Evolutionary conservation across 176 grass and related monocot genomes (phyloP).

Genomic region (Juncus inflexus): DNA sequence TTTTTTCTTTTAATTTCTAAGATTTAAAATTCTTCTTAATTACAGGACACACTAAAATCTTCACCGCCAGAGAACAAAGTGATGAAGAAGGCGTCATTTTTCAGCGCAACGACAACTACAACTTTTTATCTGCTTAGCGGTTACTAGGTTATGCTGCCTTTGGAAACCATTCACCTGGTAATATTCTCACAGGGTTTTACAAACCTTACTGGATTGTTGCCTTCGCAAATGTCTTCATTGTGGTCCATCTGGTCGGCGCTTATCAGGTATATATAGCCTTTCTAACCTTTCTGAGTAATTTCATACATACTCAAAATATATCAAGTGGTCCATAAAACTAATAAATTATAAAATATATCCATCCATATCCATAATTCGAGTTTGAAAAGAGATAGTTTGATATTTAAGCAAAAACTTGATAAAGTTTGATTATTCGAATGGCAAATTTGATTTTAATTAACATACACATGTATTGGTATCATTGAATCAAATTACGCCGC

Average conservation of each 20-base stretch:
- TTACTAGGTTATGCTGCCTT: conserved; percentile 67
- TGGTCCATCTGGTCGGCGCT: conserved; percentile 64
- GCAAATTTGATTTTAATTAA: no score
- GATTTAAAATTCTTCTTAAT: no score
- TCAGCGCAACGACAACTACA: conserved; percentile 68
- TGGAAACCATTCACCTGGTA: conserved; percentile 69
- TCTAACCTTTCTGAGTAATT: neutral
- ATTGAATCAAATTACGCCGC: no score
- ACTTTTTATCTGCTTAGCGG: conserved; percentile 76
- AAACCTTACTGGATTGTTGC: conserved; percentile 88
- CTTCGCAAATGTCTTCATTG: conserved; percentile 74
- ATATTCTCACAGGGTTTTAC: conserved; percentile 80
- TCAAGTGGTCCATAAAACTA: no score
- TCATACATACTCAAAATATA: no score
- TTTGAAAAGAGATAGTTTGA: no score
- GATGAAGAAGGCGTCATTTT: conserved; percentile 67
- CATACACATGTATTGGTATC: no score
- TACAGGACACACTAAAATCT: conserved; percentile 78
- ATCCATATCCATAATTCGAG: no score
- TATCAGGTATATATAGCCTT: conserved; percentile 49
- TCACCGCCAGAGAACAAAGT: conserved; percentile 79
- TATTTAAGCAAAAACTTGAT: no score
- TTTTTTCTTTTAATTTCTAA: no score
- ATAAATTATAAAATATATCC: no score
- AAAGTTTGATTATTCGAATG: no score